These are phyloP conservation scores for Ramularia endophylla DNA, from an alignment of 2,329 filamentous ascomycete genomes.

Conservation along the genomic window DNA sequence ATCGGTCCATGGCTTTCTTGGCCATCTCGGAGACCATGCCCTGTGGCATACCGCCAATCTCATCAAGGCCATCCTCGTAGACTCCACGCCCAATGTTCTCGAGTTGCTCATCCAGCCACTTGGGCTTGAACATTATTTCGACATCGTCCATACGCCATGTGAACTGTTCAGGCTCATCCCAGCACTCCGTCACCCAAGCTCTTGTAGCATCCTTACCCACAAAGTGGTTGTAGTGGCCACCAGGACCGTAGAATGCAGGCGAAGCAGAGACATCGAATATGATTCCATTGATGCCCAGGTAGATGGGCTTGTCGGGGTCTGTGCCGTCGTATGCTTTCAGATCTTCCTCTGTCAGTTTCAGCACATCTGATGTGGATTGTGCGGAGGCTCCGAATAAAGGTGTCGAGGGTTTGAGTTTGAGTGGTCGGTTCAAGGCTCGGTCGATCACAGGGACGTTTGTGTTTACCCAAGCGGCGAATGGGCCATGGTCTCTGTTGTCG, in stretches of 20 bases:
- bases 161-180: slow-evolving; percentile 25
- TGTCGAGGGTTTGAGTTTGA: background rate
- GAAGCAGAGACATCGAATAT: slow-evolving; percentile 28
- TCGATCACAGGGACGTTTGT: slow-evolving; percentile 16
- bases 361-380: slow-evolving; percentile 3
- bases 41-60: slow-evolving; percentile 13
- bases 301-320: slow-evolving; percentile 23
- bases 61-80: slow-evolving; percentile 15
- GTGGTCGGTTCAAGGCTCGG: slow-evolving; percentile 9
- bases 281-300: slow-evolving; percentile 27
- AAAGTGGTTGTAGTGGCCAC: slow-evolving; percentile 28
- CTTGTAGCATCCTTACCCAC: slow-evolving; percentile 26
- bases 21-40: slow-evolving; percentile 23
- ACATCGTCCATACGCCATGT: slow-evolving; percentile 23
- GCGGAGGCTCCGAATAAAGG: slow-evolving; percentile 13
- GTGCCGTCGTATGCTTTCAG: slow-evolving; percentile 23
- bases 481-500: slow-evolving; percentile 17
- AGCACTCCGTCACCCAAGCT: slow-evolving; percentile 30
- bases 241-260: slow-evolving; percentile 27
- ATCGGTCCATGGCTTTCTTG: slow-evolving; percentile 23
- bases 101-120: slow-evolving; percentile 25
- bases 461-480: slow-evolving; percentile 18
- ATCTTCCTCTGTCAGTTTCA: slow-evolving; percentile 19
- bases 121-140: slow-evolving; percentile 25
- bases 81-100: slow-evolving; percentile 15